phyloP scores from a whole-genome alignment of 345 rosid species.

The Hibiscus tridactylites region DNA sequence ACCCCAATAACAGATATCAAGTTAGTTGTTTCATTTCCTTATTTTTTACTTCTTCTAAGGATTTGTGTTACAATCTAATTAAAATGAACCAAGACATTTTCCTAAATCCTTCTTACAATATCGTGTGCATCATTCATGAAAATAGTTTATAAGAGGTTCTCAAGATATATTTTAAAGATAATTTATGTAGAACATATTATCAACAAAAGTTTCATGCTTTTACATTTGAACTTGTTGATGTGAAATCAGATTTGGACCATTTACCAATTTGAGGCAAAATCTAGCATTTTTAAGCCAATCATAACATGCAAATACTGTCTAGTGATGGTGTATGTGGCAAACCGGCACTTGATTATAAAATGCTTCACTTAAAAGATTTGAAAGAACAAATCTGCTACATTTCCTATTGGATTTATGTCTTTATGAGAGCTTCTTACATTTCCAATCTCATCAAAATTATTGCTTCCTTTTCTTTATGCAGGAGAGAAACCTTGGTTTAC shows the following conservation, averaged over 20 bases:
- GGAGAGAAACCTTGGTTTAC: constrained; percentile 5
- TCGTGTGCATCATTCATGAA: not conserved
- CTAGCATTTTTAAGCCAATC: not conserved
- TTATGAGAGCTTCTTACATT: not conserved
- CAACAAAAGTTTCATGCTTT: not conserved
- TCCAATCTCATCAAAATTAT: not conserved
- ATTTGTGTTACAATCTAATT: not conserved
- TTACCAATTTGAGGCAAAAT: not conserved
- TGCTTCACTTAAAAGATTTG: not conserved
- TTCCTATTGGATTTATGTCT: not conserved
- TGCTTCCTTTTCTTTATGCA: not conserved
- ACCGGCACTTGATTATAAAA: not conserved
- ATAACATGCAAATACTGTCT: not conserved
- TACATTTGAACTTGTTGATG: not conserved
- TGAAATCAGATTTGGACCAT: not conserved
- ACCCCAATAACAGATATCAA: not conserved
- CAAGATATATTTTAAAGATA: not conserved
- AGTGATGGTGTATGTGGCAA: not conserved
- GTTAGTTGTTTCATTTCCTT: not conserved
- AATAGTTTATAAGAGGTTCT: not conserved
- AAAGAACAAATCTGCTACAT: not conserved
- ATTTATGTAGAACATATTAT: not conserved
- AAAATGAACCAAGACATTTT: not conserved
- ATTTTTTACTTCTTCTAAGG: not conserved
- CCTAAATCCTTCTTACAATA: not conserved